These are phyloP conservation scores for Ogataea neopini DNA, from an alignment of 805 yeast genomes.

Conservation along the genomic window DNA sequence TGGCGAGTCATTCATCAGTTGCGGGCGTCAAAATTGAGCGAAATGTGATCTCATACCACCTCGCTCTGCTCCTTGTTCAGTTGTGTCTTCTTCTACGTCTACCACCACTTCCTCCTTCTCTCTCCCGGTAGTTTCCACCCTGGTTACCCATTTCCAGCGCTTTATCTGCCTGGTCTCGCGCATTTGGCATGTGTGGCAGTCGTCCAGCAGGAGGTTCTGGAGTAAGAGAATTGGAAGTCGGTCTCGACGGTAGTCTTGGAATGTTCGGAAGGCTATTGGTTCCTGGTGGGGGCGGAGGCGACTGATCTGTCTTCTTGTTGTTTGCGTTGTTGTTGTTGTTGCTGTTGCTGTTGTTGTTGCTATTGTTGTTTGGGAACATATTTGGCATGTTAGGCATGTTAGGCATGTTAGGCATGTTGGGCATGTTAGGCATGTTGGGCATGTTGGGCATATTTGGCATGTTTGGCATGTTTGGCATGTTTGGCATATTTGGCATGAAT, in stretches of 20 bases:
- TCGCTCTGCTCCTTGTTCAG: too few species aligned
- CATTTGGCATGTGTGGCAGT: slow-evolving; percentile 19
- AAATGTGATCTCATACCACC: background rate
- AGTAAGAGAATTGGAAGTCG: slow-evolving; percentile 28
- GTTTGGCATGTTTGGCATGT: slow-evolving; percentile 30
- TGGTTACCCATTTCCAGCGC: slow-evolving; percentile 26
- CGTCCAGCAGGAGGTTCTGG: slow-evolving; percentile 25
- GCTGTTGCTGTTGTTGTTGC: slow-evolving; percentile 9
- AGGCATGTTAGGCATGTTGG: slow-evolving; percentile 34
- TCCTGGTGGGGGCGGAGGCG: slow-evolving; percentile 13
- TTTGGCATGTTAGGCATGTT: slow-evolving; percentile 23
- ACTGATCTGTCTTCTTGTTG: slow-evolving; percentile 10
- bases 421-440: slow-evolving; percentile 35
- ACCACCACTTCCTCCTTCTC: slow-evolving; percentile 17
- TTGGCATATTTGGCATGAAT: slow-evolving; percentile 24
- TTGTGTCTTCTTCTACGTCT: slow-evolving; percentile 6
- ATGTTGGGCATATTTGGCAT: slow-evolving; percentile 33
- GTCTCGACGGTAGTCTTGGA: slow-evolving; percentile 27
- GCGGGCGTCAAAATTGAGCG: too few species aligned
- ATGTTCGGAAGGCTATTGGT: slow-evolving; percentile 17
- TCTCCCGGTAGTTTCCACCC: slow-evolving; percentile 23
- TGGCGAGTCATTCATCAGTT: too few species aligned
- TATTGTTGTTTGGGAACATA: slow-evolving; percentile 16
- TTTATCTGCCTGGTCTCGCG: slow-evolving; percentile 33
- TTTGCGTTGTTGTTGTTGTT: slow-evolving; percentile 6